Percentiles rank a stretch among this genome's conserved stretches.
phyloP scores from a whole-genome alignment of 2,329 filamentous ascomycete species.

The Botryotinia globosa region DNA sequence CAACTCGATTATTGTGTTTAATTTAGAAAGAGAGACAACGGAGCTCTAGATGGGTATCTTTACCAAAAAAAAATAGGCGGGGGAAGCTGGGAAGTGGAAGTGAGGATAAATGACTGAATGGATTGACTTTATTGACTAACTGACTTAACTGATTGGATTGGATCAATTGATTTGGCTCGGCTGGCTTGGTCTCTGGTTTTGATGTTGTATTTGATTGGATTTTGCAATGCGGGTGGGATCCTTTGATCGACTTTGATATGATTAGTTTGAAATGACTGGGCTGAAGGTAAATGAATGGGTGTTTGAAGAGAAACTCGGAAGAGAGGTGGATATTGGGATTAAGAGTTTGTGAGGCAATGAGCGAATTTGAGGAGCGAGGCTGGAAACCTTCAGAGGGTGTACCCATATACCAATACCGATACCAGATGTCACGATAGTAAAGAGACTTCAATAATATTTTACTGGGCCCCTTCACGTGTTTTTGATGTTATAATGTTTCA shows the following conservation, averaged over 20 bases:
- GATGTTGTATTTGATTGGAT: conserved; percentile 16
- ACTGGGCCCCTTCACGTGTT: no score
- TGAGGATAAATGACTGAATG: conserved; percentile 18
- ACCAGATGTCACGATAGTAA: conserved; percentile 16
- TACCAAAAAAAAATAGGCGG: background rate
- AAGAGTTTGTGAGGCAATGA: background rate
- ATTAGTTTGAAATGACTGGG: conserved; percentile 9
- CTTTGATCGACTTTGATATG: conserved; percentile 9
- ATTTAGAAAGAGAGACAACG: background rate
- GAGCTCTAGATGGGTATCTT: conserved; percentile 12
- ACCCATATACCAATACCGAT: conserved; percentile 11
- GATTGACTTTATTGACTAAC: conserved; percentile 21
- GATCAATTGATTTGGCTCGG: conserved; percentile 19
- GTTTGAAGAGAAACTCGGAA: background rate
- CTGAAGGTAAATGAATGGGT: background rate
- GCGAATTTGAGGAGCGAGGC: background rate
- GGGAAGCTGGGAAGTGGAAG: background rate
- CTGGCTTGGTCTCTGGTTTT: conserved; percentile 16
- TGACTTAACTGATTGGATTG: conserved; percentile 20
- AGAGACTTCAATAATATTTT: background rate
- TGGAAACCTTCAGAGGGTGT: background rate
- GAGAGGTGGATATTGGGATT: background rate
- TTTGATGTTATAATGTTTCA: background rate
- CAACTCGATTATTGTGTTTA: conserved; percentile 10
- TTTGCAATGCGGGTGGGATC: conserved; percentile 5